Evolutionary conservation across 2,329 filamentous ascomycete genomes (phyloP), one percentile per base, ranked within the genome.

Genomic region (Tolypocladium ovalisporum): DNA sequence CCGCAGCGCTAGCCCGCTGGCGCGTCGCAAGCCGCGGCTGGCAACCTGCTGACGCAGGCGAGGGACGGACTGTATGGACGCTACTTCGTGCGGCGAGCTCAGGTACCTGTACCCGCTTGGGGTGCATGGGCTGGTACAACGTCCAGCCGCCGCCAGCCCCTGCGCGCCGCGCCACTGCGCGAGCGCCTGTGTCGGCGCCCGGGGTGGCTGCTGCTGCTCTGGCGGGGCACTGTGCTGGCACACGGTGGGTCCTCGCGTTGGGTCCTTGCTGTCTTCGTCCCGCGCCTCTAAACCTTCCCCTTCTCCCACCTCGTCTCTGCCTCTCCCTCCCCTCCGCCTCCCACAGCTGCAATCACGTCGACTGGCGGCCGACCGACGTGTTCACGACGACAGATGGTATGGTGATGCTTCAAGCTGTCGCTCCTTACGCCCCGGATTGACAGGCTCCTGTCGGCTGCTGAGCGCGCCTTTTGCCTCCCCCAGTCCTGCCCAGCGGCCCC

Each of bases 381-480:
- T 62, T 63, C 57, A 64, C 59, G 62, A 68, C 64, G 58, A 65
- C 65, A 47, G 63, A 61, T 64, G 62, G 64, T 62, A 66, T 67
- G 64, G 64, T 64, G 65, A 68, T 63, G 65, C 60, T 63, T 62
- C 59, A 58, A 54, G 54, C 56, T 60, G 57, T 55, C 56, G 59
- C 60, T 61, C 55, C 56, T 40, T 59, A 58, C 61, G 58, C 60
- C 56, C 58, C 56, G 58, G 65, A 63, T 62, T 66, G 62, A 62
- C 58, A 68, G 68, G 66, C 63, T 64, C 58, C 62, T 62, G 61
- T 66, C 63, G 62, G 60, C 59, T 57, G 62, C 62, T 62, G 60
- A 65, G 62, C 63, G 63, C 66, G 62, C 59, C 62, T 55, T 51
- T 60, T 57, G 56, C 53, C 59, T 62, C 60, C 63, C 59, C 29